Base-by-base conservation (phyloP, 75 land plant genomes). In the Pinus taeda region DNA sequence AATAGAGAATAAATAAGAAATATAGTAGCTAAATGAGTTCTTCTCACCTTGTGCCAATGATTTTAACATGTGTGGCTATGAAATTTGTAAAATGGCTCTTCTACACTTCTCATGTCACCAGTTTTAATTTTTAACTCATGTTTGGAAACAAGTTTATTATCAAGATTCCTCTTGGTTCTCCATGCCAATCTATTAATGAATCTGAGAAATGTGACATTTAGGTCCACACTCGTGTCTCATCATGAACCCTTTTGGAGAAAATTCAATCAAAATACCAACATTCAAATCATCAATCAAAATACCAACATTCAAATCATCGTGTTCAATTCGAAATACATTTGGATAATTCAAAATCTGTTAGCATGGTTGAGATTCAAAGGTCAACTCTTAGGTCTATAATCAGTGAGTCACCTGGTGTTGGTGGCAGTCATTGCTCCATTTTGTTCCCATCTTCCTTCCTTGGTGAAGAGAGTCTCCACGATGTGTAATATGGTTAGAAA, bases 371-470 rank as follows among this genome's bases (percentile, higher is more conserved):
- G 18, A 78, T 75, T 49, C 74, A 57, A 9, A 60, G 81, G 57
- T 59, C 12, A 36, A 73, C 78, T 57, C 30, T 76, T 7, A 80
- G 55, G 61, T 82, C 89, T 11, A 18, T 42, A 42, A 88, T 85
- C 72, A 69, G 78, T 70, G n/a, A 39, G 15, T 56, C 76, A 64
- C 72, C 89, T 53, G 81, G 81, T 56, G 13, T 53, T n/a, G 76
- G 62, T 49, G 59, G 65, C 63, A 78, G 85, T 53, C 56, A 60
- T 1, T 77, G 17, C 5, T 83, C 78, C 8, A 76, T 63, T 57
- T 66, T 67, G 12, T 4, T 77, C 26, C 58, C 58, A 59, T 83
- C 30, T 39, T 71, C 61, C 12, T 15, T 77, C 14, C 84, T 75
- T 12, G 71, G 21, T 24, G 71, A 79, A 20, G n/a, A 70, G 58